Conservation (phyloP, 495 filamentous ascomycete genomes). For the Gamarada debralockiae region DNA sequence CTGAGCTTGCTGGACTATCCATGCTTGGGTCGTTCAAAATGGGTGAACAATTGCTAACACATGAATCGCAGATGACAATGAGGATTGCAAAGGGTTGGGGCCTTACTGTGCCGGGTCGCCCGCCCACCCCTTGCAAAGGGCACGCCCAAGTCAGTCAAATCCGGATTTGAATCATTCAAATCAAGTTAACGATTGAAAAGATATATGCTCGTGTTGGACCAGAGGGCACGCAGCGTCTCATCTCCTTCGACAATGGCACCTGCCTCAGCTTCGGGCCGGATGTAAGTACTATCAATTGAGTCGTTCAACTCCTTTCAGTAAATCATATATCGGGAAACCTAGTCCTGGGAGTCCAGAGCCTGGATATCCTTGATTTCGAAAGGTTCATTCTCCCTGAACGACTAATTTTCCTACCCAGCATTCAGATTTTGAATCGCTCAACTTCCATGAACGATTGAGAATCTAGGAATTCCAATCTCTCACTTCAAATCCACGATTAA, state of each 20-base stretch:
- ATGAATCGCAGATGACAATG: not conserved
- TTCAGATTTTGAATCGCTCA: too few species aligned
- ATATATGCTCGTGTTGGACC: slow-evolving; percentile 13
- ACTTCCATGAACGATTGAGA: too few species aligned
- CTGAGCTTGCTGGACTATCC: too few species aligned
- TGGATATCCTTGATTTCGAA: too few species aligned
- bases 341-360: too few species aligned
- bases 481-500: too few species aligned
- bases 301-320: not conserved
- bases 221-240: not conserved
- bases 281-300: slow-evolving; percentile 11
- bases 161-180: not conserved
- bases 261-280: slow-evolving; percentile 19
- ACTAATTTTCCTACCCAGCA: too few species aligned
- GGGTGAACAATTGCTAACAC: too few species aligned
- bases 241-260: slow-evolving; percentile 19
- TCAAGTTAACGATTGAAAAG: slow-evolving; percentile 5
- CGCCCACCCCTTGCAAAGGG: slow-evolving; percentile 20
- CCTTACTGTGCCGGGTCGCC: slow-evolving; percentile 18
- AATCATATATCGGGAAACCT: too few species aligned
- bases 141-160: slow-evolving; percentile 12
- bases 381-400: too few species aligned
- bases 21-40: too few species aligned
- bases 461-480: too few species aligned
- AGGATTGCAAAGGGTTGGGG: slow-evolving; percentile 11